Conservation (phyloP, 768 basidiomycete species). For the Suillus brevipes region DNA sequence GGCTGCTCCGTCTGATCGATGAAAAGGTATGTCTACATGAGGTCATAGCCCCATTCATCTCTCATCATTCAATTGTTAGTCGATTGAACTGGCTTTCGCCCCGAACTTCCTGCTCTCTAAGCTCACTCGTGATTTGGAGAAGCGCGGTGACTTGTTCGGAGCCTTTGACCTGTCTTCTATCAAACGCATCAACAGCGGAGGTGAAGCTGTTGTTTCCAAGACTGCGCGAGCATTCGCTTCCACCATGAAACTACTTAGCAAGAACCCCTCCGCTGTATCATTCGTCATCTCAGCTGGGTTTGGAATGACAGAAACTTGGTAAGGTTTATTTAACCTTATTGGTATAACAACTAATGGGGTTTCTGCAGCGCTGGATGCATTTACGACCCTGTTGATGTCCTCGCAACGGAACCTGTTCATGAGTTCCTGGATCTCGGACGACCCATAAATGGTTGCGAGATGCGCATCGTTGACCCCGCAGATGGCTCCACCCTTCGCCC, state of each 20-base stretch:
- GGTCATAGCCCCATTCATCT: conserved; percentile 15
- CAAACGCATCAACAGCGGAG: conserved; percentile 40
- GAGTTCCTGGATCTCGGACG: conserved; percentile 42
- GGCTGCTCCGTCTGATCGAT: conserved; percentile 34
- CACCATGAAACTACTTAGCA: conserved; percentile 29
- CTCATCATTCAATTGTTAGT: conserved; percentile 17
- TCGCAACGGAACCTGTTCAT: conserved; percentile 17
- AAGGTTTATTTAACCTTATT: conserved; percentile 10
- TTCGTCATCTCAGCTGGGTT: conserved; percentile 31
- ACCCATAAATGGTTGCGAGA: conserved; percentile 30
- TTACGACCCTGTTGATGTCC: conserved; percentile 34
- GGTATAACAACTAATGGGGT: not conserved
- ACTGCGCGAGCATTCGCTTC: conserved; percentile 40
- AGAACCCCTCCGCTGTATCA: conserved; percentile 13
- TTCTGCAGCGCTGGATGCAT: conserved; percentile 37
- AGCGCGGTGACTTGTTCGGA: conserved; percentile 24
- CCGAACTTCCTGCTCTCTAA: conserved; percentile 46
- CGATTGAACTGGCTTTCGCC: conserved; percentile 34
- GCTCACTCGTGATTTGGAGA: conserved; percentile 34
- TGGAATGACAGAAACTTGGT: conserved; percentile 46
- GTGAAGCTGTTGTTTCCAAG: conserved; percentile 42
- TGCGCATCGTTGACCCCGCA: conserved; percentile 36
- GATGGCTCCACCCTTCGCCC: conserved; percentile 29
- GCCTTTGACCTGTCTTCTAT: conserved; percentile 36
- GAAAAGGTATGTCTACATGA: conserved; percentile 31